Conservation (phyloP, 768 basidiomycete genomes). For the Leccinum broughii region DNA sequence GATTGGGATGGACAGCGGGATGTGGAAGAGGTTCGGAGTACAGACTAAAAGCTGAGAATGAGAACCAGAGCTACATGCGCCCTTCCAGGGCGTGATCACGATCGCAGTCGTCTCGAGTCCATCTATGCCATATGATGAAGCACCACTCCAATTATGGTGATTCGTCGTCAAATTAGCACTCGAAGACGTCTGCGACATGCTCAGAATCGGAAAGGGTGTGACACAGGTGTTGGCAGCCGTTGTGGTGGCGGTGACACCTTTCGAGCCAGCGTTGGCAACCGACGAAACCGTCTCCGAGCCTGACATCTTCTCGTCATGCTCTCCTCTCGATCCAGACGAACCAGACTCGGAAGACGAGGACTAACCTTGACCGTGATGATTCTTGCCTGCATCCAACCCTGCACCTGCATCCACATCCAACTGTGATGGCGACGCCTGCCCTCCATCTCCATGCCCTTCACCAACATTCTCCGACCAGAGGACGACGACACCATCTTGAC, state of each 20-base stretch:
- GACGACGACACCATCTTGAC: background rate
- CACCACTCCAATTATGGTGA: background rate
- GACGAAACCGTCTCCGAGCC: background rate
- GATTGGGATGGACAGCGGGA: no score
- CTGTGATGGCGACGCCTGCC: background rate
- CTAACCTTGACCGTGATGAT: background rate
- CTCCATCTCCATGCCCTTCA: conserved; percentile 2
- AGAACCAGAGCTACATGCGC: background rate
- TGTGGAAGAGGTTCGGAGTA: no score
- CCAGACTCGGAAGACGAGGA: background rate
- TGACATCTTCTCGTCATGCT: background rate
- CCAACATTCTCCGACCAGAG: conserved; percentile 7
- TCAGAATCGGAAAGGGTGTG: conserved; percentile 25
- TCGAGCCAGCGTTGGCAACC: background rate
- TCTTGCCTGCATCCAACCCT: conserved; percentile 8
- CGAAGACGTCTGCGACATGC: conserved; percentile 6
- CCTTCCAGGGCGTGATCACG: conserved; percentile 1
- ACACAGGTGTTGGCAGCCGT: background rate
- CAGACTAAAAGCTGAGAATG: background rate
- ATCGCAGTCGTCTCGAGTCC: conserved; percentile 11
- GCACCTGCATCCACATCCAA: background rate
- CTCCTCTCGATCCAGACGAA: no score
- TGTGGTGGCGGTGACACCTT: background rate
- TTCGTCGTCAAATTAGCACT: background rate
- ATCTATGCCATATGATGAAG: background rate